Percentiles rank a stretch among this genome's conserved stretches.
phyloP scores from a whole-genome alignment of 345 rosid species.

The Lepidium africanum region DNA sequence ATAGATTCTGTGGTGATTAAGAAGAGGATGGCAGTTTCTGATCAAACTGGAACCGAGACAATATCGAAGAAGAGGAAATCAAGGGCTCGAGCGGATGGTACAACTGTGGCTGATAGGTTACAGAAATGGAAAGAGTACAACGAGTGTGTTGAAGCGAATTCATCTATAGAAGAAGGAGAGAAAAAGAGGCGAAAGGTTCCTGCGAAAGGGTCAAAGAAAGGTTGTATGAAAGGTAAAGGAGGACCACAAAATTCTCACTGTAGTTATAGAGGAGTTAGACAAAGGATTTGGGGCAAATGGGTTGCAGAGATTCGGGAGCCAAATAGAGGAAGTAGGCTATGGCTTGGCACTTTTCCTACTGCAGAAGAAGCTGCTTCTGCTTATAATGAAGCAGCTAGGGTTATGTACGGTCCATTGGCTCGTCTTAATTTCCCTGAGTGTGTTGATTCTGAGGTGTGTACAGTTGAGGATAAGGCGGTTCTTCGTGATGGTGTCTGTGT shows the following conservation, averaged over 20 bases:
- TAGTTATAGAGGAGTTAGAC: conserved; percentile 74
- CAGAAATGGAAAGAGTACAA: conserved; percentile 60
- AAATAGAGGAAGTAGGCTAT: conserved; percentile 49
- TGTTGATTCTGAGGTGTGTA: conserved; percentile 36
- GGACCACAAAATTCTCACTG: conserved; percentile 64
- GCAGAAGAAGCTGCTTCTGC: conserved; percentile 70
- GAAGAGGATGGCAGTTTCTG: conserved; percentile 10
- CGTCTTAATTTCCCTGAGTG: conserved; percentile 46
- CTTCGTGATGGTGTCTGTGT: background rate
- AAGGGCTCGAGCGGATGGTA: conserved; percentile 33
- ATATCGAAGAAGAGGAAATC: conserved; percentile 44
- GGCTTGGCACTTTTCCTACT: conserved; percentile 87
- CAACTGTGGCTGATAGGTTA: conserved; percentile 44
- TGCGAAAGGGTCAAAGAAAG: conserved; percentile 74
- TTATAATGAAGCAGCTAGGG: conserved; percentile 69
- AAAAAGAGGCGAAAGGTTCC: conserved; percentile 40
- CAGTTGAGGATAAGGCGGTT: conserved; percentile 22
- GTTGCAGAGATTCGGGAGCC: conserved; percentile 90
- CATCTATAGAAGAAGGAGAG: background rate
- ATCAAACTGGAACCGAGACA: background rate
- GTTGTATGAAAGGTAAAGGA: conserved; percentile 95
- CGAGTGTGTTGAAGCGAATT: conserved; percentile 23
- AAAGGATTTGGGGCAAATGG: conserved; percentile 97
- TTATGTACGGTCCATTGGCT: conserved; percentile 66
- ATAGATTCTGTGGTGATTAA: background rate